Base-by-base conservation (phyloP, 164 flowering plant species). In the Akebia trifoliata region DNA sequence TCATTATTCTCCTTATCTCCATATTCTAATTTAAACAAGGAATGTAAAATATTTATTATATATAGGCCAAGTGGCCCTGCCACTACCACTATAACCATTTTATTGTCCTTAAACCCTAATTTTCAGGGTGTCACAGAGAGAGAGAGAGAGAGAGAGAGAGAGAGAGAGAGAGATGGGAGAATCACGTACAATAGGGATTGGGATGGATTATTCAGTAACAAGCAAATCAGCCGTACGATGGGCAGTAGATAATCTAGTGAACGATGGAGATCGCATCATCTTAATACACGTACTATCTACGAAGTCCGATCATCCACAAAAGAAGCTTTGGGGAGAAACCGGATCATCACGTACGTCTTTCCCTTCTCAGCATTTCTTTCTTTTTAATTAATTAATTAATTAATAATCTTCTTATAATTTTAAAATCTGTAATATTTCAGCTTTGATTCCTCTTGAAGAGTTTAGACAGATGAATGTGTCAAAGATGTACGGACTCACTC, bases 391-490 rank as follows among this genome's bases (percentile, higher is more conserved):
- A 0, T 40, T 12, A 20, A 8, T 0, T 17, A 7, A 24, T 10
- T 39, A 1, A n/a, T 21, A 25, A 45, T 46, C 28, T 20, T 48
- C 11, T 34, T 50, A 3, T 10, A n/a, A 8, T 46, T 45, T 11
- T 47, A 0, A 0, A 4, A 50, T 44, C 2, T 40, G 28, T 38
- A 15, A 6, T 50, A 6, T 60, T 50, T 40, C 79, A 84, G 90
- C 90, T 50, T 71, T 84, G 73, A 67, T 87, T 48, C 95, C 90
- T 12, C 67, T 82, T 15, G 81, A 67, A 15, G 88, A 87, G 60
- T 81, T 82, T 15, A 75, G 58, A 42, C 80, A 77, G 48, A 67
- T 56, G 3, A 69, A 67, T 32, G 51, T 75, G 15, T 59, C 72
- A 8, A 79, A 81, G 73, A 65, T 73, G 39, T 87, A 84, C 54